Evolutionary conservation across 371 early-diverging fungal genomes (phyloP).

Genomic region (Haplosporangium sp.): DNA sequence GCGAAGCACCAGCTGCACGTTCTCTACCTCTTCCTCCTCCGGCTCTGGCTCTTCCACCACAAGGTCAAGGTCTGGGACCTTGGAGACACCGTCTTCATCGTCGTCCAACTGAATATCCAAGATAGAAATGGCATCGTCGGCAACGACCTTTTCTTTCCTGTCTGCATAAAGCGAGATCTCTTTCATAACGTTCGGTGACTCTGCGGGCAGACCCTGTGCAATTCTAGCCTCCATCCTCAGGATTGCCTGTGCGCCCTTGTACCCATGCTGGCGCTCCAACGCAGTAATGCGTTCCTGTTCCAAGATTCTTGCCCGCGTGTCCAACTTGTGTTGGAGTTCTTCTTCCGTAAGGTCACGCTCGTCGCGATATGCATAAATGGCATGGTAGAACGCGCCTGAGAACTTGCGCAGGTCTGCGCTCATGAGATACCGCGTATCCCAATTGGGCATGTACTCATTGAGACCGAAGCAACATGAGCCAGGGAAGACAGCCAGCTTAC

Average conservation of each 20-base stretch:
- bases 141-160: slow-evolving; percentile 47
- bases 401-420: slow-evolving; percentile 30
- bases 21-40: slow-evolving; percentile 40
- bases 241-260: slow-evolving; percentile 38
- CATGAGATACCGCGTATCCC: slow-evolving; percentile 42
- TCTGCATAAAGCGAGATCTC: slow-evolving; percentile 46
- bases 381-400: slow-evolving; percentile 49
- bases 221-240: slow-evolving; percentile 49
- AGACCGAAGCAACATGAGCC: slow-evolving; percentile 49
- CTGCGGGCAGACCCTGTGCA: slow-evolving; percentile 51
- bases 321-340: slow-evolving; percentile 40
- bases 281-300: slow-evolving; percentile 40
- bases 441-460: slow-evolving; percentile 46
- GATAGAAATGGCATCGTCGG: slow-evolving; percentile 50
- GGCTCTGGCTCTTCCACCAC: slow-evolving; percentile 4
- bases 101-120: slow-evolving; percentile 45
- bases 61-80: slow-evolving; percentile 31
- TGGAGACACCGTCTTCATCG: slow-evolving; percentile 19
- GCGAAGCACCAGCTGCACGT: slow-evolving; percentile 30
- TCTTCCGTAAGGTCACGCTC: slow-evolving; percentile 47
- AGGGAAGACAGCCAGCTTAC: slow-evolving; percentile 47
- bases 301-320: slow-evolving; percentile 28
- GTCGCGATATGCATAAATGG: slow-evolving; percentile 53
- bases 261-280: slow-evolving; percentile 47
- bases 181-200: slow-evolving; percentile 39